Percentiles rank a stretch among this genome's conserved stretches.
Evolutionary conservation across 163 green algal species (phyloP).

Genomic region (Volvox carteri): DNA sequence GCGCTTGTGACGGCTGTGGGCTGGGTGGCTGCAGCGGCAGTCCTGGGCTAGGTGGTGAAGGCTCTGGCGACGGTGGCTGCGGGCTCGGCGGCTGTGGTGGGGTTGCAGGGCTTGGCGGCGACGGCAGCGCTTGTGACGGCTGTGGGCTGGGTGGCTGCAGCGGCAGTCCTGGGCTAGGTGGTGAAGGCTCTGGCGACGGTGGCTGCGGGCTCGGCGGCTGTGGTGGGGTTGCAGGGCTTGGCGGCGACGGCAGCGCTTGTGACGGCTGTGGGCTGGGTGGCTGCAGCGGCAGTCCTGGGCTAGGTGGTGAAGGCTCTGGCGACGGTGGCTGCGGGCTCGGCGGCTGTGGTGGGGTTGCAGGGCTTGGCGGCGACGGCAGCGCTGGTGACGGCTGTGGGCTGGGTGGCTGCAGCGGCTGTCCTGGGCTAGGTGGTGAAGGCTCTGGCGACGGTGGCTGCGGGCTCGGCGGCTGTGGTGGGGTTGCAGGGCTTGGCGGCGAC

Average conservation of each 20-base stretch:
- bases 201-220: neutral
- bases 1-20: neutral
- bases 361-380: neutral
- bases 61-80: neutral
- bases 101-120: too few species aligned
- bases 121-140: neutral
- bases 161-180: neutral
- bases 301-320: neutral
- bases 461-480: neutral
- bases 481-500: neutral
- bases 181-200: neutral
- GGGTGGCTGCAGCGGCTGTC: neutral
- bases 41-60: neutral
- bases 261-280: neutral
- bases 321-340: neutral
- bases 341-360: neutral
- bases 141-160: neutral
- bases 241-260: neutral
- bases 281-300: neutral
- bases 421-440: neutral
- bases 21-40: neutral
- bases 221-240: neutral
- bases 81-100: neutral
- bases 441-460: neutral
- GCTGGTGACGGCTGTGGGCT: neutral